Evolutionary conservation across 768 basidiomycete genomes (phyloP).

Genomic region (Strobilomyces confusus): DNA sequence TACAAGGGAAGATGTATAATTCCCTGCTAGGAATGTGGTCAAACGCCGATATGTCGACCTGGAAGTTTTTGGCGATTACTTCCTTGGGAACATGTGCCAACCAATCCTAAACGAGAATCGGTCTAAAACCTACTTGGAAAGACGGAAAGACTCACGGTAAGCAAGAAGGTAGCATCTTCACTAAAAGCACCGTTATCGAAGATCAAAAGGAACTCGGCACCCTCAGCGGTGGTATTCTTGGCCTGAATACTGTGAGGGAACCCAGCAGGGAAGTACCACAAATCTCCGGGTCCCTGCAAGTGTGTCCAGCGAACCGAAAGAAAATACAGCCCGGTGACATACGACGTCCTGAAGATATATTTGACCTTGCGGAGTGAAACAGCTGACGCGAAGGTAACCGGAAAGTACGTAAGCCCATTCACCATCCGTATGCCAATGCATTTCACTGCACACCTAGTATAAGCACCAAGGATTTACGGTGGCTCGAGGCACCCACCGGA

Average conservation of each 20-base stretch:
- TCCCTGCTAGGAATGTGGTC: slow-evolving; percentile 51
- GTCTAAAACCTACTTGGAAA: neutral
- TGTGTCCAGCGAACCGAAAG: slow-evolving; percentile 12
- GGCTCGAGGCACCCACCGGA: slow-evolving; percentile 29
- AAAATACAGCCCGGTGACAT: slow-evolving; percentile 21
- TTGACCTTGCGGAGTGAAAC: slow-evolving; percentile 50
- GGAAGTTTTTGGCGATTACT: slow-evolving; percentile 65
- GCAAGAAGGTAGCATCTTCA: slow-evolving; percentile 56
- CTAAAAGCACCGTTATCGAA: slow-evolving; percentile 43
- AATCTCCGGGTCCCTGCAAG: slow-evolving; percentile 35
- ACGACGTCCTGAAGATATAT: slow-evolving; percentile 53
- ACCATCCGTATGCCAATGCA: slow-evolving; percentile 42
- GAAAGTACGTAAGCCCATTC: slow-evolving; percentile 54
- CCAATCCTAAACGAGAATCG: slow-evolving; percentile 49
- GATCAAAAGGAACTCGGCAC: slow-evolving; percentile 51
- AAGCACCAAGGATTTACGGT: neutral
- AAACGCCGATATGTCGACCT: slow-evolving; percentile 42
- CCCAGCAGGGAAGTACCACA: slow-evolving; percentile 61
- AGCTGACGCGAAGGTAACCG: slow-evolving; percentile 46
- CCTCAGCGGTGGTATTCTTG: slow-evolving; percentile 41
- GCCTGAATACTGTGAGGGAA: slow-evolving; percentile 55
- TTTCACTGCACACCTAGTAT: slow-evolving; percentile 31
- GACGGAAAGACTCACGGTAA: slow-evolving; percentile 17
- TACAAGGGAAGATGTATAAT: slow-evolving; percentile 54
- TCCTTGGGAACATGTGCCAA: slow-evolving; percentile 57